A percentile compares a stretch with the other conserved stretches of the same genome.
Evolutionary conservation across 345 rosid species (phyloP).

Genomic region (Salix caprea): DNA sequence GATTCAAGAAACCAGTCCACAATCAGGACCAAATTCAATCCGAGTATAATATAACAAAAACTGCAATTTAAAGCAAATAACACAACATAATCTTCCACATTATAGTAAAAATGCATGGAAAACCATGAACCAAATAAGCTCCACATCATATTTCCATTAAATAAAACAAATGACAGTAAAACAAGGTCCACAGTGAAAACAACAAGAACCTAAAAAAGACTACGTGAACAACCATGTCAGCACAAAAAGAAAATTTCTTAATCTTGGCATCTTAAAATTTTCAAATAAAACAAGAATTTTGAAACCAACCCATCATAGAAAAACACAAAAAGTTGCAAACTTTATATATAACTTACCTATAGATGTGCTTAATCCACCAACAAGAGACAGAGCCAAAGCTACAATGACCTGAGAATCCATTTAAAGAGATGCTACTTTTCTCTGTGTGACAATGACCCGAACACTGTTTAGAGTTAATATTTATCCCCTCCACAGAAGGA

Average conservation of each 20-base stretch:
- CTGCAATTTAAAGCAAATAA: no score
- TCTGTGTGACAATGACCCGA: not conserved
- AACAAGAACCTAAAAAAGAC: not conserved
- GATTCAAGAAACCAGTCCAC: not conserved
- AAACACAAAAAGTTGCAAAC: not conserved
- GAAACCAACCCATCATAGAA: not conserved
- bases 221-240: no score
- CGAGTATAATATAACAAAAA: not conserved
- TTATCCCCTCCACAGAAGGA: constrained; percentile 1
- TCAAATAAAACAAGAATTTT: not conserved
- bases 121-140: no score
- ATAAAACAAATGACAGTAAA: no score
- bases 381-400: constrained; percentile 29
- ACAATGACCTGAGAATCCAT: constrained; percentile 72
- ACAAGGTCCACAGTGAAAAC: not conserved
- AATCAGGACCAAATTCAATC: not conserved
- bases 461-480: not conserved
- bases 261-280: no score
- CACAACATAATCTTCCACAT: no score
- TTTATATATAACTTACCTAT: constrained; percentile 15
- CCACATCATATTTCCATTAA: no score
- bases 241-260: no score
- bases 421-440: not conserved
- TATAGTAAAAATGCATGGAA: no score
- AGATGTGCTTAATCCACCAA: constrained; percentile 34